Conservation (phyloP, 2,329 filamentous ascomycete species). For the Blumeriella jaapii region DNA sequence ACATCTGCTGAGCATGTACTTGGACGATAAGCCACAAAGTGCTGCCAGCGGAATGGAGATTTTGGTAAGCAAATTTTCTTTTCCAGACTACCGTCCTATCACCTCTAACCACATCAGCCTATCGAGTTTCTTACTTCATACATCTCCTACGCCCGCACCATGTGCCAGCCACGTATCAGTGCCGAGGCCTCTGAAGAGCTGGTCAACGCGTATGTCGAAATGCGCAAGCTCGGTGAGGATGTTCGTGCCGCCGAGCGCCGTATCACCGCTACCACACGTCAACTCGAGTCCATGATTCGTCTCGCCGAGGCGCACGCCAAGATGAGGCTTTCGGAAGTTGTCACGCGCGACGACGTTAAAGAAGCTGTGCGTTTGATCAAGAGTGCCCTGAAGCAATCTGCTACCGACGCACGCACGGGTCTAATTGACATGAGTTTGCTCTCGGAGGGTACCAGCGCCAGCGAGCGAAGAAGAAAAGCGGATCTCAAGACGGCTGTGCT, state of each 20-base stretch:
- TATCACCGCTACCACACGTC: slow-evolving; percentile 93
- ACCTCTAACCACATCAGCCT: slow-evolving; percentile 46
- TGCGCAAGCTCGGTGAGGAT: slow-evolving; percentile 86
- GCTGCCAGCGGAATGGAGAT: slow-evolving; percentile 65
- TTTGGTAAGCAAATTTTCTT: slow-evolving; percentile 45
- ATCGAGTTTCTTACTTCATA: slow-evolving; percentile 94
- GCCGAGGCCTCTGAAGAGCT: slow-evolving; percentile 73
- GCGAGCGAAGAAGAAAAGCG: slow-evolving; percentile 70
- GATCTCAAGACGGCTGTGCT: slow-evolving; percentile 77
- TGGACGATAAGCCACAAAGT: slow-evolving; percentile 87
- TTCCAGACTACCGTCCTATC: too few relatives aligned
- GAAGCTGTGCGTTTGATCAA: slow-evolving; percentile 92
- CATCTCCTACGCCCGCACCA: slow-evolving; percentile 87
- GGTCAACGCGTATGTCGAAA: slow-evolving; percentile 78
- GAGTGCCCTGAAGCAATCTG: slow-evolving; percentile 87
- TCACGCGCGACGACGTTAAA: slow-evolving; percentile 71
- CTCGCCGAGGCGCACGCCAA: slow-evolving; percentile 93
- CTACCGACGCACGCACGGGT: slow-evolving; percentile 83
- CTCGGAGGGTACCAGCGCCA: slow-evolving; percentile 84
- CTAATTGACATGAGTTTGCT: slow-evolving; percentile 94
- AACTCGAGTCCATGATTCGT: slow-evolving; percentile 97
- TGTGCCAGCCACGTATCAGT: slow-evolving; percentile 74
- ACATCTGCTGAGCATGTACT: slow-evolving; percentile 90
- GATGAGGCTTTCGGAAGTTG: slow-evolving; percentile 73
- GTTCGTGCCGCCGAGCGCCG: slow-evolving; percentile 83